A percentile compares a stretch with the other conserved stretches of the same genome.
Evolutionary conservation across 345 rosid genomes (phyloP).

Genomic region (Populus nigra): DNA sequence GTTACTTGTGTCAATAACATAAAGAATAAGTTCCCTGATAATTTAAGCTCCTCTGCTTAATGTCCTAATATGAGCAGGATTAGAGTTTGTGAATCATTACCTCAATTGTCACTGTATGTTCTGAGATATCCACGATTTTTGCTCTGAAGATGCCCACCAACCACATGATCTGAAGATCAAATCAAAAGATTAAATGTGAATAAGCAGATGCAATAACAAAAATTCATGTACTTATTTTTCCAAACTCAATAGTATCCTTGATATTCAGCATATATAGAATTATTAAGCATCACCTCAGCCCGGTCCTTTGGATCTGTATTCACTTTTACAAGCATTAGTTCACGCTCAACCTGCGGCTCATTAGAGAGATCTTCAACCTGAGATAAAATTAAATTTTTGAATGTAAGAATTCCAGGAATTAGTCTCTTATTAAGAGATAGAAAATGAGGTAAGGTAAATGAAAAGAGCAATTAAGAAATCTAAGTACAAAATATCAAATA

Average conservation of each 20-base stretch:
- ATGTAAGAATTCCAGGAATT: neutral
- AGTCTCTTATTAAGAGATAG: neutral
- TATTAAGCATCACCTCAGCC: slow-evolving; percentile 55
- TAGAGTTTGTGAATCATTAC: slow-evolving; percentile 28
- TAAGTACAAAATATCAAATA: neutral
- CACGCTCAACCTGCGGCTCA: slow-evolving; percentile 95
- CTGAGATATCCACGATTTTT: slow-evolving; percentile 76
- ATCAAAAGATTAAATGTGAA: slow-evolving; percentile 10
- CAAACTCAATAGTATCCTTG: neutral
- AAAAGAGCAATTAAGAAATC: neutral
- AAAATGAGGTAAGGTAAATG: neutral
- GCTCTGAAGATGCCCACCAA: slow-evolving; percentile 87
- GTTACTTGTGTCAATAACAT: neutral
- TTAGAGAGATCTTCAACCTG: slow-evolving; percentile 89
- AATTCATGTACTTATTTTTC: neutral
- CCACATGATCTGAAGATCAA: slow-evolving; percentile 74
- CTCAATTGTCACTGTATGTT: slow-evolving; percentile 74
- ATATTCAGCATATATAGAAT: neutral
- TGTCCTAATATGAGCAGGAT: neutral
- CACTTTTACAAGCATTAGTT: slow-evolving; percentile 84
- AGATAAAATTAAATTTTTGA: neutral
- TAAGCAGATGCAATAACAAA: neutral
- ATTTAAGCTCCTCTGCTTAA: neutral
- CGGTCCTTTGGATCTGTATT: slow-evolving; percentile 53
- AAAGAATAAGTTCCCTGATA: neutral